Percentiles rank a stretch among this genome's conserved stretches.
phyloP scores from a whole-genome alignment of 1,284 basidiomycete genomes.

The Ceratobasidium theobromae region DNA sequence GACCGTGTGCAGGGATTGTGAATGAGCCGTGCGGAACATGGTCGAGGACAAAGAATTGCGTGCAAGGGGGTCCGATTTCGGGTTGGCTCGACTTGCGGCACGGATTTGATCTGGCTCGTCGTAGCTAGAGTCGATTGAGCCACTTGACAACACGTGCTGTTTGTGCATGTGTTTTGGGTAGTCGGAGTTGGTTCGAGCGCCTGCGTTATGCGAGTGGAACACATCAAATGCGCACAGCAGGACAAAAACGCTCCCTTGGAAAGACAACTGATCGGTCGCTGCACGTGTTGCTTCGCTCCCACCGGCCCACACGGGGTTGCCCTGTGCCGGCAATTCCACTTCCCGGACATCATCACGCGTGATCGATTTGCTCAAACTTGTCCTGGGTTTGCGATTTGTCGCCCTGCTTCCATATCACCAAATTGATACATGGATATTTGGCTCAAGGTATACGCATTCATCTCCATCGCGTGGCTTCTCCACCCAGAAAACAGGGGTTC shows the following conservation, averaged over 20 bases:
- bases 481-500: not conserved
- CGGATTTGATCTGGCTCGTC: constrained; percentile 4
- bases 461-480: not conserved
- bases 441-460: not conserved
- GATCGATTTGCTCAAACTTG: no score
- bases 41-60: not conserved
- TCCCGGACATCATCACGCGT: no score
- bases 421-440: not conserved
- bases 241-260: no score
- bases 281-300: no score
- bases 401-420: not conserved
- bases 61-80: constrained; percentile 19
- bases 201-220: not conserved
- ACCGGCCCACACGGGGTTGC: no score
- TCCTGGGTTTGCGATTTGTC: no score
- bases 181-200: constrained; percentile 25
- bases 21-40: not conserved
- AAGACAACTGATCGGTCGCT: no score
- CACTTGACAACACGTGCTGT: constrained; percentile 29
- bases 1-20: not conserved
- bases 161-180: not conserved
- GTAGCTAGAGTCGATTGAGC: not conserved
- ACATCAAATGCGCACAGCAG: no score
- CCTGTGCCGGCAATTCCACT: no score
- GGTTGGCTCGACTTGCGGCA: constrained; percentile 21